Evolutionary conservation across 139 green algal genomes (phyloP), one percentile per base, ranked within the genome.

Genomic region (Bryopsis sp.): DNA sequence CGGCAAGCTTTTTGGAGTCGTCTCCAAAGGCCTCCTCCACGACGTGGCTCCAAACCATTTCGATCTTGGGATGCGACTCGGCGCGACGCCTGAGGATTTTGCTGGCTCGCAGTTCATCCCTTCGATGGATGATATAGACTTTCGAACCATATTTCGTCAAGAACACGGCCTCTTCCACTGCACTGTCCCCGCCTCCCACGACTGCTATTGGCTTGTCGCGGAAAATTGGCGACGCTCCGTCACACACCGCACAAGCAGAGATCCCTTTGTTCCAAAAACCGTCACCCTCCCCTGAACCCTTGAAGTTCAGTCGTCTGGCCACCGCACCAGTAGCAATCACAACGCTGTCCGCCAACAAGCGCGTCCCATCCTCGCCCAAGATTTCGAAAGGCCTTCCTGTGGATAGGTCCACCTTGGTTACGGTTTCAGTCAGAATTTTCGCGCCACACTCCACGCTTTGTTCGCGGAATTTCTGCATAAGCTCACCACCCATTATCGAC

Each of bases 141-240:
- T 91, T 88, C 58, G 60, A 76, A 33, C 79, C 79, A 22, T 84
- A 91, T 70, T 86, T 84, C 24, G 86, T 90, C 2, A 94, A 78
- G 69, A 90, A 92, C 24, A 72, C 58, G 2, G 86, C 85, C 74
- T 94, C 88, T 81, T 94, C 88, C 76, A 89, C 88, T 34, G 88
- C 87, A 37, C 73, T 83, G 74, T 94, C 88, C 7, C 88, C 88
- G 19, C 86, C 88, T 58, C 88, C 88, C 58, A 94, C 84, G 38
- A 94, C 88, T 2, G 82, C 88, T 33, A 92, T 81, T 28, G 86
- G 83, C 61, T 84, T 78, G 64, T 87, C 85, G 54, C 89, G 81
- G 79, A 96, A 96, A 72, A 96, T 94, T 48, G 90, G 90, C 1
- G 84, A 83, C 2, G 90, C 89, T 4, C 86, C 86, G 58, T 92